These are phyloP conservation scores for Eucalyptus grandis DNA, from an alignment of 345 rosid genomes.

Conservation along the genomic window DNA sequence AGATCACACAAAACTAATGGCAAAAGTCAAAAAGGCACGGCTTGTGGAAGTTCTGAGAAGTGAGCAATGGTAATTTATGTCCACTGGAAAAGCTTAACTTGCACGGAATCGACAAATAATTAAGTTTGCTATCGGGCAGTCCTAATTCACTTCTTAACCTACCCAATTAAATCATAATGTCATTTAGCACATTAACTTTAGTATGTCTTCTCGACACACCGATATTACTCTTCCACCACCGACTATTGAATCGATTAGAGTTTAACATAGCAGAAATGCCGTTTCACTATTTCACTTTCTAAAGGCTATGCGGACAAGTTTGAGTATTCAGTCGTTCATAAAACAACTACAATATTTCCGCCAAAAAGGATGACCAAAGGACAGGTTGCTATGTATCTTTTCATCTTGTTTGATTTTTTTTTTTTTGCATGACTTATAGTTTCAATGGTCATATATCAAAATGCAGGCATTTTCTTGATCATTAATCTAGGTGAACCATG, in stretches of 20 bases:
- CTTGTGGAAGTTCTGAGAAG: background rate
- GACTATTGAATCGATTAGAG: background rate
- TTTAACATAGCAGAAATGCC: background rate
- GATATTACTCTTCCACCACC: background rate
- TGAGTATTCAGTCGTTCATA: background rate
- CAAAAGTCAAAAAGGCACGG: background rate
- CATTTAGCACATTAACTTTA: background rate
- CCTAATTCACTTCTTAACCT: background rate
- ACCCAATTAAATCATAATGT: background rate
- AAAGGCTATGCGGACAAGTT: background rate
- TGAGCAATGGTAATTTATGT: background rate
- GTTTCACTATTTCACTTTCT: background rate
- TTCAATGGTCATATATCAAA: background rate
- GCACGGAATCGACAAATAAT: accelerated
- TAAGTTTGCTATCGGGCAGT: background rate
- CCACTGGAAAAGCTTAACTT: background rate
- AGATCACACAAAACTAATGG: background rate
- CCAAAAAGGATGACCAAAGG: background rate
- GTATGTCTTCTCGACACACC: background rate
- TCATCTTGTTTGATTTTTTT: background rate
- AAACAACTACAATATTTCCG: background rate
- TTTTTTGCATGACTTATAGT: background rate
- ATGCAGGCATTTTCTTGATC: background rate
- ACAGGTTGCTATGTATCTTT: background rate
- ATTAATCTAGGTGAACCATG: background rate